phyloP scores from a whole-genome alignment of 306 rosid genomes.

The Hippophae tibetana region DNA sequence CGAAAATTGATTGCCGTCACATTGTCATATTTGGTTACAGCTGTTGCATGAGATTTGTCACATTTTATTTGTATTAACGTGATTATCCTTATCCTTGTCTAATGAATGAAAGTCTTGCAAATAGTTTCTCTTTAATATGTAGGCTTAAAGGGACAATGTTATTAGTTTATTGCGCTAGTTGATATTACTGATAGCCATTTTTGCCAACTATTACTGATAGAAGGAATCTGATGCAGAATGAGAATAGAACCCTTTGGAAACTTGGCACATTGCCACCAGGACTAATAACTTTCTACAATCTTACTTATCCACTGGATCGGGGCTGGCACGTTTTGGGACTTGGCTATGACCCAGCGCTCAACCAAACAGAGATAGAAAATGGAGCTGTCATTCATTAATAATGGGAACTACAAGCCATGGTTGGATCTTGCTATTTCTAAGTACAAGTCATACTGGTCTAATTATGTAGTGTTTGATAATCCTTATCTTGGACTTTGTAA shows the following conservation, averaged over 20 bases:
- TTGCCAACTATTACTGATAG: slow-evolving; percentile 19
- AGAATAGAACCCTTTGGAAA: slow-evolving; percentile 95
- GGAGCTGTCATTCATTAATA: slow-evolving; percentile 93
- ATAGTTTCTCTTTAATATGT: too few species aligned
- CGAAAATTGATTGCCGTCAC: too few species aligned
- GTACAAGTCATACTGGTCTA: slow-evolving; percentile 85
- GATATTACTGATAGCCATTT: slow-evolving; percentile 1
- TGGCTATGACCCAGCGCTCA: slow-evolving; percentile 91
- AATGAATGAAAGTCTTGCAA: too few species aligned
- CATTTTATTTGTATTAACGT: too few species aligned
- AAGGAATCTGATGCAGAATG: slow-evolving; percentile 54
- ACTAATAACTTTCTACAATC: slow-evolving; percentile 78
- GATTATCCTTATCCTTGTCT: too few species aligned
- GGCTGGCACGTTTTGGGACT: slow-evolving; percentile 96
- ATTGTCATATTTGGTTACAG: too few species aligned
- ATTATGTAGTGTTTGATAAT: slow-evolving; percentile 64
- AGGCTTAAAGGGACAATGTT: too few species aligned
- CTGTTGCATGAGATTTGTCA: too few species aligned
- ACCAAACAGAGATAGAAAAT: slow-evolving; percentile 64
- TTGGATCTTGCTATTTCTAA: slow-evolving; percentile 85
- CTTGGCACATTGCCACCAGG: slow-evolving; percentile 94
- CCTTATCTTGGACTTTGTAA: slow-evolving; percentile 59
- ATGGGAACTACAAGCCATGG: slow-evolving; percentile 99
- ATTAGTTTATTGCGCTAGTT: too few species aligned
- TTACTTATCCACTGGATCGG: slow-evolving; percentile 68